A percentile compares a stretch with the other conserved stretches of the same genome.
Evolutionary conservation across 1,284 basidiomycete species (phyloP).

Genomic region (Pseudozyma thailandica): DNA sequence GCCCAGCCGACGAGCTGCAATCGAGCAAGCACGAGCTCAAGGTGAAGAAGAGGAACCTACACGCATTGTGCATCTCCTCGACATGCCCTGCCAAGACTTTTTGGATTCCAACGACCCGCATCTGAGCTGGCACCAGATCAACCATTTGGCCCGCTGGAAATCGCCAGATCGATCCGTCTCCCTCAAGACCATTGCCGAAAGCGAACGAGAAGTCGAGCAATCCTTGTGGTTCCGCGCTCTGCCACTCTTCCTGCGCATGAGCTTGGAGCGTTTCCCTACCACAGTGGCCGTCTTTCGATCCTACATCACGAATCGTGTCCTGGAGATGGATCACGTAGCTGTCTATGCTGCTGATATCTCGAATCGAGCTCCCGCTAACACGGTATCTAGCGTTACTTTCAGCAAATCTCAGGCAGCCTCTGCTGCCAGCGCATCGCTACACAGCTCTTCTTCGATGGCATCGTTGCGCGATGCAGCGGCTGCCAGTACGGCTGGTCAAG

Average conservation of each 20-base stretch:
- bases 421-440: slow-evolving; percentile 25
- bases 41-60: slow-evolving; percentile 56
- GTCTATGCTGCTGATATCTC: slow-evolving; percentile 66
- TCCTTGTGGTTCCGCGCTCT: slow-evolving; percentile 69
- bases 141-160: slow-evolving; percentile 47
- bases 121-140: slow-evolving; percentile 52
- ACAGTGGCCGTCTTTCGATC: slow-evolving; percentile 68
- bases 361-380: slow-evolving; percentile 36
- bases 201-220: slow-evolving; percentile 69
- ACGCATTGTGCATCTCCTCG: slow-evolving; percentile 58
- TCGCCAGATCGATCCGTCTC: slow-evolving; percentile 38
- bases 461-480: slow-evolving; percentile 52
- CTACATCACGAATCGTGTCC: slow-evolving; percentile 66
- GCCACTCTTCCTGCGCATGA: slow-evolving; percentile 68
- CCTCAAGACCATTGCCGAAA: slow-evolving; percentile 68
- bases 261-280: slow-evolving; percentile 67
- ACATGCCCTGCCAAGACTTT: slow-evolving; percentile 51
- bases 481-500: slow-evolving; percentile 47
- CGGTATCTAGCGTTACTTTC: slow-evolving; percentile 20
- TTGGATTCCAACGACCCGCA: slow-evolving; percentile 46
- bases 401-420: slow-evolving; percentile 43
- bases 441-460: slow-evolving; percentile 34
- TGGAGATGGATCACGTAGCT: slow-evolving; percentile 69
- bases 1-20: slow-evolving; percentile 36
- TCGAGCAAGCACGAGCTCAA: slow-evolving; percentile 62